A percentile compares a stretch with the other conserved stretches of the same genome.
phyloP scores from a whole-genome alignment of 1,284 basidiomycete species.

The Ganoderma multipileum region DNA sequence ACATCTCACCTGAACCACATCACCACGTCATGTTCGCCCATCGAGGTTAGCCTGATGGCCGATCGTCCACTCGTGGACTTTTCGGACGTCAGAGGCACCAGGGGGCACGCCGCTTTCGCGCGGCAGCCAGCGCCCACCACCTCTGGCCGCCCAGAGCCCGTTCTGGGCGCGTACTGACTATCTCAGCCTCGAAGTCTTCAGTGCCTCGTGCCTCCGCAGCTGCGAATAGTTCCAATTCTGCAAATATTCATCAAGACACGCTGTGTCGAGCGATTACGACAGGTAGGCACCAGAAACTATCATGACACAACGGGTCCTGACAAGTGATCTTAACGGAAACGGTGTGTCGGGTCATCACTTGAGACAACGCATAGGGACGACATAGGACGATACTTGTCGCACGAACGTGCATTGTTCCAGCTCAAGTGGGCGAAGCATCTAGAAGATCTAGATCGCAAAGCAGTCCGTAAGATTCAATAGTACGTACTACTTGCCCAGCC shows the following conservation, averaged over 20 bases:
- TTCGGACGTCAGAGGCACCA: not conserved
- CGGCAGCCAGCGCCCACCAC: not conserved
- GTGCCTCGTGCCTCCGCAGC: not conserved
- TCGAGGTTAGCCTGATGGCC: not conserved
- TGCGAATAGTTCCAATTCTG: not conserved
- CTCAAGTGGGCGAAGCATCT: not conserved
- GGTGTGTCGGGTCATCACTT: not conserved
- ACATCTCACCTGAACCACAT: not conserved
- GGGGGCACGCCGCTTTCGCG: not conserved
- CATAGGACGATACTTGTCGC: not conserved
- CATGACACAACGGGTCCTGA: not conserved
- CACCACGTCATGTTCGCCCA: too few relatives aligned
- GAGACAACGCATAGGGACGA: not conserved
- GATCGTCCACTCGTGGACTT: too few relatives aligned
- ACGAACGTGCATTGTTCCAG: not conserved
- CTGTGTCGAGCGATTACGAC: not conserved
- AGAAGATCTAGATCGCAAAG: not conserved
- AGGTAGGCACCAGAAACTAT: not conserved
- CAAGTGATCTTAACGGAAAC: too few relatives aligned
- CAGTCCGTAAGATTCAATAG: not conserved
- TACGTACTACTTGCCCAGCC: not conserved
- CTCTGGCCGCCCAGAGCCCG: too few relatives aligned
- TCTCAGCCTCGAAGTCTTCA: not conserved
- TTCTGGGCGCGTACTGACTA: too few relatives aligned
- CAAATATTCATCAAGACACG: not conserved